These are phyloP conservation scores for Pisolithus microcarpus DNA, from an alignment of 768 basidiomycete genomes.

Conservation along the genomic window DNA sequence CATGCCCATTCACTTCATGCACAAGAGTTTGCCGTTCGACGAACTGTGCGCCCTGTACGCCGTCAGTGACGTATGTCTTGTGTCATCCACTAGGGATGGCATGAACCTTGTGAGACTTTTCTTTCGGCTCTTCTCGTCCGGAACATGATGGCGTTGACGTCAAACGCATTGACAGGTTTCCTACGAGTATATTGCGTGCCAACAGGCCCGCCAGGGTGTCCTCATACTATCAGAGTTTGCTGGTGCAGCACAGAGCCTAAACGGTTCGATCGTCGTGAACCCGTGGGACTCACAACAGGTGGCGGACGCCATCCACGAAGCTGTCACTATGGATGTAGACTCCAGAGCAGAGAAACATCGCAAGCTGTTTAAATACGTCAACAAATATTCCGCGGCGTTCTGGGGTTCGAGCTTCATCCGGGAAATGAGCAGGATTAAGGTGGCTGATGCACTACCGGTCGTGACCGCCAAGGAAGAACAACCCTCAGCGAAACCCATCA, in stretches of 20 bases:
- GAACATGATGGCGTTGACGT: constrained; percentile 2
- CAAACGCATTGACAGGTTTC: constrained; percentile 60
- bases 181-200: constrained; percentile 93
- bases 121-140: constrained; percentile 3
- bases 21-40: constrained; percentile 87
- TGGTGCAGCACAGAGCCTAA: constrained; percentile 91
- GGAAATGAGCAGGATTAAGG: constrained; percentile 66
- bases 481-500: not conserved
- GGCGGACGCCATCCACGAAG: constrained; percentile 94
- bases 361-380: constrained; percentile 95
- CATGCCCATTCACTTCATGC: constrained; percentile 99
- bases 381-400: constrained; percentile 88
- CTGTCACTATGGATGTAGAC: constrained; percentile 80
- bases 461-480: constrained; percentile 26
- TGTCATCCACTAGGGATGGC: constrained; percentile 92
- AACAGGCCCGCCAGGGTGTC: constrained; percentile 85
- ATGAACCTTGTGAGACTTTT: constrained; percentile 83
- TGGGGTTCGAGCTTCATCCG: constrained; percentile 89
- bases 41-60: constrained; percentile 98
- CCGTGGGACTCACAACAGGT: constrained; percentile 99
- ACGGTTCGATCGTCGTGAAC: constrained; percentile 95
- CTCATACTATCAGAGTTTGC: constrained; percentile 99
- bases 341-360: constrained; percentile 87
- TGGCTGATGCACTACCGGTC: constrained; percentile 20
- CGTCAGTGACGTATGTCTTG: constrained; percentile 91